phyloP scores from a whole-genome alignment of 805 yeast species.

The Saturnispora gosingensis region DNA sequence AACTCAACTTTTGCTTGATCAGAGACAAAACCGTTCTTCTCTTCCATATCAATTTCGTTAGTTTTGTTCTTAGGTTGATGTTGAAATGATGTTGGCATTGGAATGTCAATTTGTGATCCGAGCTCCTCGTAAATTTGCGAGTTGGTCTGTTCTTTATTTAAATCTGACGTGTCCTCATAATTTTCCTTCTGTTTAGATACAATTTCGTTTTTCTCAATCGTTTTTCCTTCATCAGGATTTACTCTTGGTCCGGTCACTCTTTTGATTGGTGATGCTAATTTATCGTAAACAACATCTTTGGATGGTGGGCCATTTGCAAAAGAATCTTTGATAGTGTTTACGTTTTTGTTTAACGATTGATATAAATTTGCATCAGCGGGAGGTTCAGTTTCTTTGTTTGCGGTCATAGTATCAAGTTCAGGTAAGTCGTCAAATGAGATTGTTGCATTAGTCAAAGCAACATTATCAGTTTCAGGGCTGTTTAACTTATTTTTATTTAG shows the following conservation, averaged over 20 bases:
- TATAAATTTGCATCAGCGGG: not conserved
- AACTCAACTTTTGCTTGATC: not conserved
- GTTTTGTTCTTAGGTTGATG: not conserved
- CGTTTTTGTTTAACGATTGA: not conserved
- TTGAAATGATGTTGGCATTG: not conserved
- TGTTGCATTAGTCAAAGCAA: not conserved
- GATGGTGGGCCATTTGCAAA: not conserved
- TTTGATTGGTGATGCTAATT: not conserved
- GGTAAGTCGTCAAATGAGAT: not conserved
- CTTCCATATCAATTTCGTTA: not conserved
- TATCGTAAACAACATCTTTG: not conserved
- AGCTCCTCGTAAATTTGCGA: not conserved
- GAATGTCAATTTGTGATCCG: not conserved
- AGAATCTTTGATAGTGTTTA: not conserved
- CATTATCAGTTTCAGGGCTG: not conserved
- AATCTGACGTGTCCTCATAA: not conserved
- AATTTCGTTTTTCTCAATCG: not conserved
- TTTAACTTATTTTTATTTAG: not conserved
- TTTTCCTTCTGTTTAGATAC: not conserved
- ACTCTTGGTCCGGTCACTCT: not conserved
- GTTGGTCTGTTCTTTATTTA: not conserved
- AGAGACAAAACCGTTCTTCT: no score
- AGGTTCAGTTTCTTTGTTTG: not conserved
- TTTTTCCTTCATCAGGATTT: not conserved
- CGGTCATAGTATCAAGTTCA: not conserved